Evolutionary conservation across 2,329 filamentous ascomycete species (phyloP).

Genomic region (Madurella mycetomatis): DNA sequence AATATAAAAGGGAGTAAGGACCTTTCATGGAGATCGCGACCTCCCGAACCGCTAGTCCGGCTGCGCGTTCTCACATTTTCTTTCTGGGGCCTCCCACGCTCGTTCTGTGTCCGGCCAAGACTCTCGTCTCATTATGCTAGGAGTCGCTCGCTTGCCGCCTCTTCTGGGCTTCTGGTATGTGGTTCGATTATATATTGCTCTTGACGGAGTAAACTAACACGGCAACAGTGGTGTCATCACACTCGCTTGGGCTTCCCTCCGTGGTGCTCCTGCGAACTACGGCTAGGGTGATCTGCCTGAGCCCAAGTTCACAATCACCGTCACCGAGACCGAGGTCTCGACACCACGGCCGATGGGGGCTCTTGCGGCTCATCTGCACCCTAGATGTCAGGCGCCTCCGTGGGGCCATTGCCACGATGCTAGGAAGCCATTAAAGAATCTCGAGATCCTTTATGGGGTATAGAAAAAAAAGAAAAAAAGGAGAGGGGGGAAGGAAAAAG

Average conservation of each 20-base stretch:
- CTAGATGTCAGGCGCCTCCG: not conserved
- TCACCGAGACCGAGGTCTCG: constrained; percentile 6
- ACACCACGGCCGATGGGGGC: constrained; percentile 8
- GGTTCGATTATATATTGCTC: not conserved
- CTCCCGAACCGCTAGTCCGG: too few relatives aligned
- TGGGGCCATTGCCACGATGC: too few relatives aligned
- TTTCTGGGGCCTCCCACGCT: constrained; percentile 1
- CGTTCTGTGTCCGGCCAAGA: not conserved
- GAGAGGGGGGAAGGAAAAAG: too few relatives aligned
- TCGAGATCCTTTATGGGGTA: too few relatives aligned
- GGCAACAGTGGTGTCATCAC: constrained; percentile 3
- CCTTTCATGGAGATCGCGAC: too few relatives aligned
- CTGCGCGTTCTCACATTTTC: not conserved
- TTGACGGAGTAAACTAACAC: not conserved
- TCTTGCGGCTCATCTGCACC: constrained; percentile 6
- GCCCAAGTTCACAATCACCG: constrained; percentile 2
- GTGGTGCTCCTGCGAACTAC: not conserved
- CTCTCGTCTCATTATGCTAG: constrained; percentile 7
- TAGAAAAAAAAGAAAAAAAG: too few relatives aligned
- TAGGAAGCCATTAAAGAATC: too few relatives aligned
- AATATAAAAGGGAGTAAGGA: not conserved
- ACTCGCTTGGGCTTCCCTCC: constrained; percentile 1
- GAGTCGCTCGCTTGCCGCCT: constrained; percentile 3
- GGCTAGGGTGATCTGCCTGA: not conserved
- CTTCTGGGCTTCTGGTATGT: constrained; percentile 16